Conservation (phyloP, 2,329 filamentous ascomycete genomes). For the Xylaria sp. region DNA sequence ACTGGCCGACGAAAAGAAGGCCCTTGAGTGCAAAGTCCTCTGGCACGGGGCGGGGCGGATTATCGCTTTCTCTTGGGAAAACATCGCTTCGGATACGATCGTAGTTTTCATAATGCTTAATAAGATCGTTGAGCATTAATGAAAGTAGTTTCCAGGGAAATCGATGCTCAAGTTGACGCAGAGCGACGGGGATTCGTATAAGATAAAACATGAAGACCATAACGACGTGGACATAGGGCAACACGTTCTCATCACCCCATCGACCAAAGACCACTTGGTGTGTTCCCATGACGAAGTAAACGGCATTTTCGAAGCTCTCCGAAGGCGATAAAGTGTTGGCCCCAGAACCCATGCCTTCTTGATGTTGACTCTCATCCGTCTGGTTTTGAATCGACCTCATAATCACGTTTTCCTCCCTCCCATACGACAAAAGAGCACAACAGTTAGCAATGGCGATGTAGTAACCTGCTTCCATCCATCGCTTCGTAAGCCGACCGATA, state of each 20-base stretch:
- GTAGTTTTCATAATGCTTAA: constrained; percentile 40
- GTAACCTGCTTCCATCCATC: constrained; percentile 60
- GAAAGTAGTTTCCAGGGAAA: constrained; percentile 61
- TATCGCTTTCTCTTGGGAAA: constrained; percentile 55
- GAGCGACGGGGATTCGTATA: constrained; percentile 48
- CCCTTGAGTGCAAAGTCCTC: constrained; percentile 74
- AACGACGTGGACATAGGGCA: constrained; percentile 67
- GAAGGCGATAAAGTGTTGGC: constrained; percentile 22
- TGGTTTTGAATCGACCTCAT: constrained; percentile 47
- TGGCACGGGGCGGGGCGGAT: constrained; percentile 61
- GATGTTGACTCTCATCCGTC: constrained; percentile 37
- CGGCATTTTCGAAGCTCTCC: constrained; percentile 33
- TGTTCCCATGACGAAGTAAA: constrained; percentile 35
- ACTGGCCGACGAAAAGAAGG: constrained; percentile 62
- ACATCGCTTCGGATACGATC: constrained; percentile 47
- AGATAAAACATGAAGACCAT: constrained; percentile 63
- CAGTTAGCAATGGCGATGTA: constrained; percentile 63
- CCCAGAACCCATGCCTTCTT: constrained; percentile 30
- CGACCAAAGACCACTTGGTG: constrained; percentile 53
- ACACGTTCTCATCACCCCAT: constrained; percentile 61
- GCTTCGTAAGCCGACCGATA: constrained; percentile 56
- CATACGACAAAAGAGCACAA: constrained; percentile 59
- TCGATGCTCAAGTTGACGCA: constrained; percentile 49
- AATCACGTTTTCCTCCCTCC: constrained; percentile 54
- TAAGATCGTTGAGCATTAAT: constrained; percentile 47